phyloP scores from a whole-genome alignment of 768 basidiomycete genomes.

The Lactarius quietus region DNA sequence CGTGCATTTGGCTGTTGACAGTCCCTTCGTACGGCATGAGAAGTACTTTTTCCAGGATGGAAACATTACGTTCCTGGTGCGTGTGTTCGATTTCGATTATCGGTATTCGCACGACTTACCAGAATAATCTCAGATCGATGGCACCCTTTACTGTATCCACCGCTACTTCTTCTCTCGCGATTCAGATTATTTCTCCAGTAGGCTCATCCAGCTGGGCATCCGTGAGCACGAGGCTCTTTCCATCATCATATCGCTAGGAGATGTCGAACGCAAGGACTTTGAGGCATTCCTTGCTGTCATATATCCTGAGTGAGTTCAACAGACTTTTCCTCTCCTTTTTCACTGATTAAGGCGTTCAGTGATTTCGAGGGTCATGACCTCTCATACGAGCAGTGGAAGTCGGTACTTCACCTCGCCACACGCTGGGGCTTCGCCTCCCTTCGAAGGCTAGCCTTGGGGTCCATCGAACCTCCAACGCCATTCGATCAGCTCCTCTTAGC shows the following conservation, averaged over 20 bases:
- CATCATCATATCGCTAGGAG: constrained; percentile 16
- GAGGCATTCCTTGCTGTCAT: constrained; percentile 26
- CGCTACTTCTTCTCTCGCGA: constrained; percentile 22
- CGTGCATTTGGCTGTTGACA: neutral
- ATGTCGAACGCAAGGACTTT: constrained; percentile 21
- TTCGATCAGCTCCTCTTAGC: constrained; percentile 24
- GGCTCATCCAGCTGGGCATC: constrained; percentile 12
- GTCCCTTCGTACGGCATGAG: constrained; percentile 15
- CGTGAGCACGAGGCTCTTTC: constrained; percentile 14
- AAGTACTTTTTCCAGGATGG: constrained; percentile 25
- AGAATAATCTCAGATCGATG: constrained; percentile 14
- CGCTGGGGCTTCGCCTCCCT: constrained; percentile 26
- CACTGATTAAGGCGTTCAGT: constrained; percentile 5
- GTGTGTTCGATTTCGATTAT: neutral
- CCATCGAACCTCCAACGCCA: constrained; percentile 22
- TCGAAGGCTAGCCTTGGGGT: constrained; percentile 23
- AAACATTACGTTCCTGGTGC: constrained; percentile 23
- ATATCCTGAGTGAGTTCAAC: constrained; percentile 24
- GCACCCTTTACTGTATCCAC: constrained; percentile 19
- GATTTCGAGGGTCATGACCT: constrained; percentile 18
- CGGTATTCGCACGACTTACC: neutral
- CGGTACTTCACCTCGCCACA: constrained; percentile 24
- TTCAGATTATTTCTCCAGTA: constrained; percentile 18
- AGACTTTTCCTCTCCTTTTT: neutral
- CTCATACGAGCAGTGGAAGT: constrained; percentile 25